A percentile compares a stretch with the other conserved stretches of the same genome.
These are phyloP conservation scores for Iberis pinnata DNA, from an alignment of 345 rosid species.

Conservation along the genomic window DNA sequence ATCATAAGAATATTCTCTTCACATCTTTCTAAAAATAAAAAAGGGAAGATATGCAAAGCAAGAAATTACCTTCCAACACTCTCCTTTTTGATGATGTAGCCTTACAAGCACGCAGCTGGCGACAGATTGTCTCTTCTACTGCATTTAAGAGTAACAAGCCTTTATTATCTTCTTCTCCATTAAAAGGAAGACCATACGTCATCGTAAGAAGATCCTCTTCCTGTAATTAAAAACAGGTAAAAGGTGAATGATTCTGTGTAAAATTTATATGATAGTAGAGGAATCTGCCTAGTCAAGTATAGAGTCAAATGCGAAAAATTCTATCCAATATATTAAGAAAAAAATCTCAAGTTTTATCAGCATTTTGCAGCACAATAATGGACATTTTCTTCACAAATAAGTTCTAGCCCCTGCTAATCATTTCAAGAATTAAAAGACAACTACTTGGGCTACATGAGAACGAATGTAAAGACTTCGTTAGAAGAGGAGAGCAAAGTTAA, in stretches of 20 bases:
- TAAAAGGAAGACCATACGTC: constrained; percentile 84
- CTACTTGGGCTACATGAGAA: constrained; percentile 2
- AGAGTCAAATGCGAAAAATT: too few relatives aligned
- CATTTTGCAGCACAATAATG: not conserved
- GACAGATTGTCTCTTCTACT: constrained; percentile 80
- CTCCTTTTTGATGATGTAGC: constrained; percentile 55
- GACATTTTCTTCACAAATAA: not conserved
- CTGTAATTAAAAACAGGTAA: constrained; percentile 32
- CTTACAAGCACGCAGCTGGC: constrained; percentile 86
- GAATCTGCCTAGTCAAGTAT: not conserved
- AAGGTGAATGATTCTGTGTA: constrained; percentile 10
- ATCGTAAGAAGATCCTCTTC: constrained; percentile 92
- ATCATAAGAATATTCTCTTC: constrained; percentile 4
- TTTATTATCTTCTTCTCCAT: constrained; percentile 70
- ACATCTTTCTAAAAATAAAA: not conserved
- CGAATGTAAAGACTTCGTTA: too few relatives aligned
- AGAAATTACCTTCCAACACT: constrained; percentile 51
- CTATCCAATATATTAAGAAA: too few relatives aligned
- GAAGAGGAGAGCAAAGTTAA: too few relatives aligned
- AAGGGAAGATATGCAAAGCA: constrained; percentile 6
- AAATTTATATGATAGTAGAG: not conserved
- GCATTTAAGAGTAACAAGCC: constrained; percentile 78
- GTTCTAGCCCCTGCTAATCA: not conserved
- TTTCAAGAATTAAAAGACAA: not conserved
- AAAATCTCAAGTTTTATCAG: too few relatives aligned